Evolutionary conservation across 345 rosid genomes (phyloP).

Genomic region (Gossypium turneri): DNA sequence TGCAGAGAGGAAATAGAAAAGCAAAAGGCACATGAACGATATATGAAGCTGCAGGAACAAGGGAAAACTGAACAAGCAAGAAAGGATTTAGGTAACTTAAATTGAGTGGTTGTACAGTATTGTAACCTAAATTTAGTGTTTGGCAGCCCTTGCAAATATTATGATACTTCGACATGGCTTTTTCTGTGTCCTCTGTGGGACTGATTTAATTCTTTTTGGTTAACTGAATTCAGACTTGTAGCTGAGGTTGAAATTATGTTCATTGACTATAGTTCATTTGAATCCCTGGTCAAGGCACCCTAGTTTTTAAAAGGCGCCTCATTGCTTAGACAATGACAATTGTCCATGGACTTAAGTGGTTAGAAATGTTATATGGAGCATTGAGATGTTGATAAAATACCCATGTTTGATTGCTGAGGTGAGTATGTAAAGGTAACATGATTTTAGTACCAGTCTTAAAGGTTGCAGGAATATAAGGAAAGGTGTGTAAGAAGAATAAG

Average conservation of each 20-base stretch:
- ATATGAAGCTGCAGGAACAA: conserved; percentile 97
- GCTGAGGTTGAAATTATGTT: neutral
- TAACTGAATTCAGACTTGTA: neutral
- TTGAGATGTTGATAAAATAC: neutral
- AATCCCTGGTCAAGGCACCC: too few relatives aligned
- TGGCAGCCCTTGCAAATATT: neutral
- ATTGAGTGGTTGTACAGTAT: neutral
- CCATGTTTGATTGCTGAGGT: neutral
- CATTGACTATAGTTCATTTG: neutral
- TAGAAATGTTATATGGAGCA: neutral
- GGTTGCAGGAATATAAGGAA: neutral
- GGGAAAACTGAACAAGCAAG: conserved; percentile 96
- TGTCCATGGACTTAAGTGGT: neutral
- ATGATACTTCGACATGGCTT: neutral
- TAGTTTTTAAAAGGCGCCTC: too few relatives aligned
- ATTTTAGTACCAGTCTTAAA: neutral
- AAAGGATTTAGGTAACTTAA: conserved; percentile 76
- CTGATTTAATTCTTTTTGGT: conserved; percentile 7
- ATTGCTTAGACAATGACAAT: neutral
- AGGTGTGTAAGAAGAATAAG: neutral
- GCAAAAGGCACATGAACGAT: conserved; percentile 92
- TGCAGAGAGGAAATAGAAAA: conserved; percentile 93
- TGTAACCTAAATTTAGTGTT: neutral
- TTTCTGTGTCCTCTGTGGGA: neutral
- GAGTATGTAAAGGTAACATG: neutral